A percentile compares a stretch with the other conserved stretches of the same genome.
Evolutionary conservation across 345 rosid genomes (phyloP).

Genomic region (Brassica juncea): DNA sequence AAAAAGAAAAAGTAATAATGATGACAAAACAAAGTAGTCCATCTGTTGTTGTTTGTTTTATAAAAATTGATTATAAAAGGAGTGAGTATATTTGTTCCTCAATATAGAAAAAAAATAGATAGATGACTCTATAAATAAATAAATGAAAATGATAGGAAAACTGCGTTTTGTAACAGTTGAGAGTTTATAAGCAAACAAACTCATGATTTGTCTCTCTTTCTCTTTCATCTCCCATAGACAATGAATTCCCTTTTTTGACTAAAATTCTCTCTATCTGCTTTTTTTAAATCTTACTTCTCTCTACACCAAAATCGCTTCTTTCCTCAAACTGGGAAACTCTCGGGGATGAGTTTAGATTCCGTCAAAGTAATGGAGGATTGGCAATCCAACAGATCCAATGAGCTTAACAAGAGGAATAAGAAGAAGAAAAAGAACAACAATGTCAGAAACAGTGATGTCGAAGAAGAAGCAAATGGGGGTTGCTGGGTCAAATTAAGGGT

Average conservation of each 20-base stretch:
- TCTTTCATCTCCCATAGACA: slow-evolving; percentile 29
- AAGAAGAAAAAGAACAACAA: slow-evolving; percentile 43
- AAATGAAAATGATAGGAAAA: background rate
- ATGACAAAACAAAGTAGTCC: background rate
- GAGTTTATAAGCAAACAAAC: slow-evolving; percentile 33
- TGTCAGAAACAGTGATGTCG: slow-evolving; percentile 31
- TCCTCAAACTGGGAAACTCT: background rate
- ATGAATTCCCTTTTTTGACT: slow-evolving; percentile 40
- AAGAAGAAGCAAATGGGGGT: slow-evolving; percentile 41
- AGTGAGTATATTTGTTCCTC: slow-evolving; percentile 9
- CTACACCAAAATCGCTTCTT: background rate
- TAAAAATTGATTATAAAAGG: background rate
- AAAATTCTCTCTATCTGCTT: slow-evolving; percentile 22
- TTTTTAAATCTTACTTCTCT: slow-evolving; percentile 12
- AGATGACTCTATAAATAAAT: background rate
- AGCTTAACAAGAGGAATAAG: slow-evolving; percentile 39
- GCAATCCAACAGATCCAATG: slow-evolving; percentile 23
- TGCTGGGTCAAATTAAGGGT: slow-evolving; percentile 70
- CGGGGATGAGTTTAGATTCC: slow-evolving; percentile 36
- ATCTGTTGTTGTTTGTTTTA: background rate
- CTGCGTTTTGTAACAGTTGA: slow-evolving; percentile 33
- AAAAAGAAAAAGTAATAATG: background rate
- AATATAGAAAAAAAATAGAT: background rate
- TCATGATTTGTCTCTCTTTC: background rate
- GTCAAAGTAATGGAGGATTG: slow-evolving; percentile 32